Evolutionary conservation across 1,139 yeast genomes (phyloP).

Genomic region (Sugiyamaella japonica): DNA sequence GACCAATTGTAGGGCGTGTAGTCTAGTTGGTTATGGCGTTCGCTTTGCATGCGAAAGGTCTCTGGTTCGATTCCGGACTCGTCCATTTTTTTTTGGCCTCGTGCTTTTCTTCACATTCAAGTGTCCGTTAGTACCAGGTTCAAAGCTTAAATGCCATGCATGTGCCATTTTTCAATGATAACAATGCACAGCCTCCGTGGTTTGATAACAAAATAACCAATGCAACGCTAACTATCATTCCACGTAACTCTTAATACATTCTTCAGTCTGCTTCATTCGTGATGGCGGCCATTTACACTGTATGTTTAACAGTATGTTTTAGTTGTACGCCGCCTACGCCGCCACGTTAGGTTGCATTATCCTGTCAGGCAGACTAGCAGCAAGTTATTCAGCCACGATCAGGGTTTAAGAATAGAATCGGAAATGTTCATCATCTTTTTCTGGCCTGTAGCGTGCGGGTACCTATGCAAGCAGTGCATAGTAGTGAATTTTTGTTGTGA

Average conservation of each 20-base stretch:
- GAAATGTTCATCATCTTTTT: neutral
- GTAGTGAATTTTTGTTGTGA: neutral
- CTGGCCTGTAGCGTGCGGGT: neutral
- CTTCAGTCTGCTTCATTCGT: no score
- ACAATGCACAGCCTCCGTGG: no score
- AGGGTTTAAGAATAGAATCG: neutral
- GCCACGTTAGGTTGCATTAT: neutral
- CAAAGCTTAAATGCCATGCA: no score
- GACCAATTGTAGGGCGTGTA: slow-evolving; percentile 24
- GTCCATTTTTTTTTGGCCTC: slow-evolving; percentile 24
- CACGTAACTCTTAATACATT: no score
- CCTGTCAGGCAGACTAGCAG: neutral
- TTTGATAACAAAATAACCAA: no score
- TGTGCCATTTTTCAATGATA: no score
- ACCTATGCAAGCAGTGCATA: neutral
- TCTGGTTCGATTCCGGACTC: slow-evolving; percentile 31
- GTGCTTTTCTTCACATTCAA: no score
- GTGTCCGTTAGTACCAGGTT: no score
- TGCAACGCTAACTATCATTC: no score
- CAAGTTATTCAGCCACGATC: neutral
- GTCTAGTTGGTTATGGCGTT: slow-evolving; percentile 31
- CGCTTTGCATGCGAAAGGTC: slow-evolving; percentile 30
- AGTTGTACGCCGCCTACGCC: neutral
- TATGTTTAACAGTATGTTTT: neutral
- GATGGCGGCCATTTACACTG: no score